Percentiles rank a stretch among this genome's conserved stretches.
Evolutionary conservation across 345 rosid genomes (phyloP).

Genomic region (Salix koriyanagi): DNA sequence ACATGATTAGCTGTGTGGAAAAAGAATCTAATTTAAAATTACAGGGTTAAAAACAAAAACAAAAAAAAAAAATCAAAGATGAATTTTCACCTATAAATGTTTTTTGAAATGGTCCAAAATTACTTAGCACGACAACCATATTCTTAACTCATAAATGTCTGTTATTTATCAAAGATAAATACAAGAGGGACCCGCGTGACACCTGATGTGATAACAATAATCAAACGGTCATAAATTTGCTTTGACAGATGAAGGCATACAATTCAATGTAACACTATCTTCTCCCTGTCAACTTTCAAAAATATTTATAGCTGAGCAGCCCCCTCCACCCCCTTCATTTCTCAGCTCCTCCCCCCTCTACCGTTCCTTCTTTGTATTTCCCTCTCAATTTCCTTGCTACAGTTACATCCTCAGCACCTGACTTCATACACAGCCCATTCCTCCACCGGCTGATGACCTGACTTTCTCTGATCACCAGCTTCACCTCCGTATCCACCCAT

Average conservation of each 20-base stretch:
- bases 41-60: too few species aligned
- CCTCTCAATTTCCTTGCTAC: neutral
- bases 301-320: neutral
- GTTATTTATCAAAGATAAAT: too few species aligned
- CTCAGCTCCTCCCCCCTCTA: neutral
- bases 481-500: conserved; percentile 27
- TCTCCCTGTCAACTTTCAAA: neutral
- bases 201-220: too few species aligned
- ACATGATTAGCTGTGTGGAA: too few species aligned
- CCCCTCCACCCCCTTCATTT: neutral
- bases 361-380: neutral
- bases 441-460: conserved; percentile 26
- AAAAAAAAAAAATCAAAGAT: too few species aligned
- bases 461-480: conserved; percentile 10
- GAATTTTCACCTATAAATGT: too few species aligned
- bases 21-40: too few species aligned
- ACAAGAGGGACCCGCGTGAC: too few species aligned
- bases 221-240: neutral
- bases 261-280: neutral
- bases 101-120: too few species aligned
- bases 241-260: neutral
- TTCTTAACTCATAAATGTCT: too few species aligned
- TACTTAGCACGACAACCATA: too few species aligned
- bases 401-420: neutral
- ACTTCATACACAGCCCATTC: neutral